Evolutionary conservation across 176 grass and related monocot species (phyloP), one percentile per base, ranked within the genome.

Genomic region (Carex littledalei): DNA sequence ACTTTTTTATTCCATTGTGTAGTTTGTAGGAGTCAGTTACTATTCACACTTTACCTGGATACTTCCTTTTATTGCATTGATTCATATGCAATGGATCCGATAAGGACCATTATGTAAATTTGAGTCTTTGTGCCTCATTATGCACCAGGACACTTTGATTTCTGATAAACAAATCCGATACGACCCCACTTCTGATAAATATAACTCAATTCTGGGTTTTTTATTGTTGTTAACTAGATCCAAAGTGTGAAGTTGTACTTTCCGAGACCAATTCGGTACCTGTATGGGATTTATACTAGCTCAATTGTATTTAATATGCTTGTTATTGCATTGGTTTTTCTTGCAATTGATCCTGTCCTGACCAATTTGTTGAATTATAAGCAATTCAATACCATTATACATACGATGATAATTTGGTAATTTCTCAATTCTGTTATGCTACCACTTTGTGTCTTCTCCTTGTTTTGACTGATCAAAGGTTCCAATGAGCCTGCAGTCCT

Each of bases 51-150:
- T 2, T 47, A 24, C 0, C 8, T 3, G 61, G n/a, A 26, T 49
- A 59, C 9, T 18, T 15, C 52, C 26, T 83, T 26, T 35, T 14
- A 67, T 83, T 52, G 35, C 62, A 63, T 83, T 67, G 81, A 68
- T 69, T 63, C 61, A 65, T 53, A 31, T 83, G 63, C 34, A 52
- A 50, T 68, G 81, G 81, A 83, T 83, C 63, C 49, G 22, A 83
- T 34, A 32, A 54, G 45, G 63, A 52, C 43, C 81, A 55, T 68
- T 83, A 29, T 52, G 62, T 83, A 31, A 69, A 83, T 83, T 83
- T 18, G 41, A 67, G 60, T 26, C 63, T 83, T 67, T 67, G 16
- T 68, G 14, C 20, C 11, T 29, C 11, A 35, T 83, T 83, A 17
- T 69, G 22, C 63, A 53, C 26, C 13, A 13, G 21, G 61, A 78